Evolutionary conservation across 106 monocot genomes (phyloP), one percentile per base, ranked within the genome.

Genomic region (Acorus calamus): DNA sequence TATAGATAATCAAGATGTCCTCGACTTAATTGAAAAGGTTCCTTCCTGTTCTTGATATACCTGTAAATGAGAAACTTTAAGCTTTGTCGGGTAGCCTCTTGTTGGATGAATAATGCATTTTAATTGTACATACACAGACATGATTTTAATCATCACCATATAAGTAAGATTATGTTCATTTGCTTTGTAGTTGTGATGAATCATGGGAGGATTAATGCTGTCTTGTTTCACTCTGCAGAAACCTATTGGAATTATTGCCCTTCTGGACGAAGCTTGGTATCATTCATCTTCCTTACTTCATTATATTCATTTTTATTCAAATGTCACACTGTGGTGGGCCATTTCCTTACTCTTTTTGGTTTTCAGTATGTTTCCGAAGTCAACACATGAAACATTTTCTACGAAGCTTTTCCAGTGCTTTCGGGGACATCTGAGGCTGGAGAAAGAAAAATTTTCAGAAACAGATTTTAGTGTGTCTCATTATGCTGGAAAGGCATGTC

Each of bases 11-110:
- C 93, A 94, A 75, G 93, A 89, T 71, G 59, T 94, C 47, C 66
- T 94, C 46, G 93, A 94, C 76, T 81, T 94, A 49, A 79, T 94
- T 68, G 93, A 94, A 63, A 94, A 94, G 89, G 93, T 94, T 46
- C 41, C 59, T 77, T 2, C 66, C 60, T 49, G 49, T 11, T 63
- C 50, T 44, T 65, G 28, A 28, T 28, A 28, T 28, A 28, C 28
- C 28, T 28, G 28, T 28, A 28, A 28, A 28, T 28, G 28, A 28
- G 0, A 28, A 28, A 28, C 28, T 28, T 28, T 28, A 28, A 28
- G 28, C 28, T 28, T 28, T 28, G 28, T 28, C 28, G 28, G 28
- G 28, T 28, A 28, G 0, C 28, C 28, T 28, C 28, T 28, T 28
- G 28, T 28, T 28, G 28, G 28, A 28, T 28, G 28, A 28, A 28